Evolutionary conservation across 164 flowering plant genomes (phyloP), one percentile per base, ranked within the genome.

Genomic region (Pachysandra terminalis): DNA sequence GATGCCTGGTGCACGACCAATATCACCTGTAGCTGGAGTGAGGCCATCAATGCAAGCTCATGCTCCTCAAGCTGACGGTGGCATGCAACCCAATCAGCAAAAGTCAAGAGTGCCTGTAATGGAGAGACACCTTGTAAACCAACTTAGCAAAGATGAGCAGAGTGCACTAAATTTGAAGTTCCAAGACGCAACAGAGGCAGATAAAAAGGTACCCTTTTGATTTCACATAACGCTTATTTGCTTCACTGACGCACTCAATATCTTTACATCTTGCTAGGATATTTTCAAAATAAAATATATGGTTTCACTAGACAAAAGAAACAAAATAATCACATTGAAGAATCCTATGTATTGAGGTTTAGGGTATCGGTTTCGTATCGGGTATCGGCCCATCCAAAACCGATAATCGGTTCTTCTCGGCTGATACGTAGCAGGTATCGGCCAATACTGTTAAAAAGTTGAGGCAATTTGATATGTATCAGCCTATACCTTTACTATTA

Each of bases 81-180:
- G 54, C 40, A 52, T 61, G 25, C 87, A 77, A 68, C 65, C 86
- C 16, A 76, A 66, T 60, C 90, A 71, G 70, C 96, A 78, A 67
- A 95, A 90, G 77, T 78, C 94, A 10, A 87, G 79, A 82, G 86
- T 90, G 61, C 97, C 97, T 9, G 83, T 75, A 53, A 72, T 95
- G 77, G 98, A 95, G 84, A 90, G 89, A 75, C 85, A 86, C 71
- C 80, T 95, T 48, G 82, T 89, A 19, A 83, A 88, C 78, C 99
- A 95, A 74, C 90, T 90, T 26, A 88, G 94, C 74, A 80, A 78
- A 45, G 96, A 90, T 68, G 99, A 95, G 75, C 98, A 92, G 71
- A 81, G 78, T 67, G 68, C 91, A 15, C 76, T 92, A n/a, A 87
- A 85, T 77, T 71, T 81, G 54, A 95, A 87, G 80, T 85, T 92